These are phyloP conservation scores for Pyrus pyrifolia DNA, from an alignment of 306 rosid species.

Conservation along the genomic window DNA sequence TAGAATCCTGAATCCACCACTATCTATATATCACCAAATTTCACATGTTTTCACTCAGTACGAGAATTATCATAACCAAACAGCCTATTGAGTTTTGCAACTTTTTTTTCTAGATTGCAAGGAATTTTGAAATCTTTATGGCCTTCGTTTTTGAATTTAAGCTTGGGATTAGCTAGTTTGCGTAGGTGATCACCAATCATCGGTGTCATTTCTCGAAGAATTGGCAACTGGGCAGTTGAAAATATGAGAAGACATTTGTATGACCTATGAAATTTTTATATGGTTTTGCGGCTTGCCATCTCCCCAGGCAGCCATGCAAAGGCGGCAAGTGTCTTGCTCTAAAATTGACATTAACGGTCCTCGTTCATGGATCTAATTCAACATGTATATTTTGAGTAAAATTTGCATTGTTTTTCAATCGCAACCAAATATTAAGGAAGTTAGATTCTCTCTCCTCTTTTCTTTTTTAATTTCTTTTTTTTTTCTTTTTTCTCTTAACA, in stretches of 20 bases:
- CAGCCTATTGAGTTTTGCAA: neutral
- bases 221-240: neutral
- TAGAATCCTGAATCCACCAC: too few species aligned
- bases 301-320: neutral
- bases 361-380: neutral
- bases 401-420: neutral
- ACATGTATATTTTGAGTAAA: neutral
- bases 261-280: neutral
- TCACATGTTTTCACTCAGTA: neutral
- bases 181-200: neutral
- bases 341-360: neutral
- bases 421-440: neutral
- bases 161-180: neutral
- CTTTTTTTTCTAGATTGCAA: neutral
- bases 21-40: too few species aligned
- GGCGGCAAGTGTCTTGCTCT: neutral
- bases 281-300: neutral
- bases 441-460: too few species aligned
- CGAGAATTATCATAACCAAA: neutral
- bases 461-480: too few species aligned
- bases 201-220: neutral
- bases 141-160: neutral
- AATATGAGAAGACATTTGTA: neutral
- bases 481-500: too few species aligned
- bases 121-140: neutral